phyloP scores from a whole-genome alignment of 768 basidiomycete genomes.

The Tricholoma saponaceum region DNA sequence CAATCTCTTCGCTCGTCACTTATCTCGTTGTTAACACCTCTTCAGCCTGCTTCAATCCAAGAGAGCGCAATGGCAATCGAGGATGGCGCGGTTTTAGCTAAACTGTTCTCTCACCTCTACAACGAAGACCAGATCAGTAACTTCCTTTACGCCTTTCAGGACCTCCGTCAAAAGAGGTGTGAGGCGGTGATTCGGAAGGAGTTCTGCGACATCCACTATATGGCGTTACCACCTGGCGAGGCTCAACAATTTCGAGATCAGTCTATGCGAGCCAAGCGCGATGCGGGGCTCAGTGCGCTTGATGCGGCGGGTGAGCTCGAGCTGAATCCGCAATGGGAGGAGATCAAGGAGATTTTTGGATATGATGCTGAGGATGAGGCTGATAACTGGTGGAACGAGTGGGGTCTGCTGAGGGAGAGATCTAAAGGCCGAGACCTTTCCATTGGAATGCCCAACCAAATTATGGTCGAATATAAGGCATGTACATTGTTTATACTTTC shows the following conservation, averaged over 20 bases:
- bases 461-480: no score
- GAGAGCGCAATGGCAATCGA: slow-evolving; percentile 50
- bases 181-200: slow-evolving; percentile 38
- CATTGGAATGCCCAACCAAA: no score
- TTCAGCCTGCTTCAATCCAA: slow-evolving; percentile 48
- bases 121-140: slow-evolving; percentile 43
- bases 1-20: background rate
- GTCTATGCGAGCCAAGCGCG: slow-evolving; percentile 27
- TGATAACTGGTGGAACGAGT: slow-evolving; percentile 56
- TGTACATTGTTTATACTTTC: no score
- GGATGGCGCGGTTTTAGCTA: slow-evolving; percentile 57
- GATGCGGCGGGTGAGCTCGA: slow-evolving; percentile 2
- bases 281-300: slow-evolving; percentile 20
- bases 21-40: background rate
- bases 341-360: slow-evolving; percentile 45
- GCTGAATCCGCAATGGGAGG: slow-evolving; percentile 35
- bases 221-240: slow-evolving; percentile 40
- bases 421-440: slow-evolving; percentile 9
- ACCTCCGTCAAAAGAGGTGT: slow-evolving; percentile 47
- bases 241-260: slow-evolving; percentile 39
- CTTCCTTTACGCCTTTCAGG: slow-evolving; percentile 52
- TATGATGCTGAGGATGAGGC: slow-evolving; percentile 59
- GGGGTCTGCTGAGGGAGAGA: slow-evolving; percentile 42
- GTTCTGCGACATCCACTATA: slow-evolving; percentile 35
- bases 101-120: slow-evolving; percentile 53